A percentile compares a stretch with the other conserved stretches of the same genome.
These are phyloP conservation scores for Primulina eburnea DNA, from an alignment of 257 asterid genomes.

Conservation along the genomic window DNA sequence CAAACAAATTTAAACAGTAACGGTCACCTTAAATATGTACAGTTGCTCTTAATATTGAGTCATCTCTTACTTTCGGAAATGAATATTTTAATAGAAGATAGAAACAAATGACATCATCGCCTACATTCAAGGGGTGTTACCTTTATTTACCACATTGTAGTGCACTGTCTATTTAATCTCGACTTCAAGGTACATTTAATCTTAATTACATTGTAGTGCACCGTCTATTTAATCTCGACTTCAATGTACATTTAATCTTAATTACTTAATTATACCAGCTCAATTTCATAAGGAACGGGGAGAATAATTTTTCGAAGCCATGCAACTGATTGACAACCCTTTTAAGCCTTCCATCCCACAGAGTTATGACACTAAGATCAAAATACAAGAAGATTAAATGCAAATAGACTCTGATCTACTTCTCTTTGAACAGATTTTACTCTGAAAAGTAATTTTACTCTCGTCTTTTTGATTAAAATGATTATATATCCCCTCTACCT, in stretches of 20 bases:
- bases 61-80: neutral
- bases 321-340: neutral
- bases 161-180: neutral
- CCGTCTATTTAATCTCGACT: no score
- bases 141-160: neutral
- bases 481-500: neutral
- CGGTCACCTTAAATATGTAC: no score
- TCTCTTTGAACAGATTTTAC: no score
- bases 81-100: neutral
- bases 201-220: no score
- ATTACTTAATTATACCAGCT: neutral
- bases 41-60: no score
- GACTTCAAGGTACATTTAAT: neutral
- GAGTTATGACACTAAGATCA: neutral
- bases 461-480: neutral
- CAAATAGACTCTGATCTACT: neutral
- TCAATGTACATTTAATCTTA: neutral
- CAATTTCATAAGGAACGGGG: neutral
- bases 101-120: neutral
- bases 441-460: neutral
- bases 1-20: neutral
- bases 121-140: neutral
- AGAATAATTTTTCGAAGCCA: no score
- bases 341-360: neutral
- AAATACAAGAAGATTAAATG: neutral